phyloP scores from a whole-genome alignment of 345 rosid species.

The Cardamine occulta region DNA sequence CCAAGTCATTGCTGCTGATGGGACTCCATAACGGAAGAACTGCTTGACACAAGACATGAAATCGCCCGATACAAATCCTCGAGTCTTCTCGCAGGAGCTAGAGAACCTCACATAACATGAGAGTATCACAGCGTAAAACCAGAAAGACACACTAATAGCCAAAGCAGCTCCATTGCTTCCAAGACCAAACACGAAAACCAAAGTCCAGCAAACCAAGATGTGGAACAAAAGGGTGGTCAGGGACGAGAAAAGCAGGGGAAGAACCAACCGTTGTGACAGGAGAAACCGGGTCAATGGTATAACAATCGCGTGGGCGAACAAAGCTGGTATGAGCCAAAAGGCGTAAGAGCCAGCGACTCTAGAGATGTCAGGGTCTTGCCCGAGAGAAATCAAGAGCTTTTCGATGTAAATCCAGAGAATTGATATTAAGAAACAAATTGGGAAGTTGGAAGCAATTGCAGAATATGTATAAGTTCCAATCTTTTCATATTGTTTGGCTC shows the following conservation, averaged over 20 bases:
- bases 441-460: conserved; percentile 29
- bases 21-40: conserved; percentile 45
- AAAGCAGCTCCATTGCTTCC: conserved; percentile 51
- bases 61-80: conserved; percentile 6
- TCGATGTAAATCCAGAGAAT: conserved; percentile 34
- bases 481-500: conserved; percentile 37
- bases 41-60: conserved; percentile 33
- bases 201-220: conserved; percentile 11
- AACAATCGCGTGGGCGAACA: conserved; percentile 32
- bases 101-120: conserved; percentile 46
- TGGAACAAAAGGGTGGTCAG: conserved; percentile 35
- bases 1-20: conserved; percentile 57
- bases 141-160: conserved; percentile 48
- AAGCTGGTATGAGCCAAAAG: conserved; percentile 37
- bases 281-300: conserved; percentile 40
- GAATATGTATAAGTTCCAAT: conserved; percentile 36
- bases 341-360: conserved; percentile 34
- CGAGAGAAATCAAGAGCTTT: conserved; percentile 24
- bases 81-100: conserved; percentile 45
- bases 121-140: conserved; percentile 51
- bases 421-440: conserved; percentile 37
- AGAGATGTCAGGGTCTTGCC: conserved; percentile 42
- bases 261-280: conserved; percentile 33
- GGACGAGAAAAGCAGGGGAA: conserved; percentile 28
- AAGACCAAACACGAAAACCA: conserved; percentile 11